A percentile compares a stretch with the other conserved stretches of the same genome.
phyloP scores from a whole-genome alignment of 2,329 filamentous ascomycete genomes.

The Huntiella savannae region DNA sequence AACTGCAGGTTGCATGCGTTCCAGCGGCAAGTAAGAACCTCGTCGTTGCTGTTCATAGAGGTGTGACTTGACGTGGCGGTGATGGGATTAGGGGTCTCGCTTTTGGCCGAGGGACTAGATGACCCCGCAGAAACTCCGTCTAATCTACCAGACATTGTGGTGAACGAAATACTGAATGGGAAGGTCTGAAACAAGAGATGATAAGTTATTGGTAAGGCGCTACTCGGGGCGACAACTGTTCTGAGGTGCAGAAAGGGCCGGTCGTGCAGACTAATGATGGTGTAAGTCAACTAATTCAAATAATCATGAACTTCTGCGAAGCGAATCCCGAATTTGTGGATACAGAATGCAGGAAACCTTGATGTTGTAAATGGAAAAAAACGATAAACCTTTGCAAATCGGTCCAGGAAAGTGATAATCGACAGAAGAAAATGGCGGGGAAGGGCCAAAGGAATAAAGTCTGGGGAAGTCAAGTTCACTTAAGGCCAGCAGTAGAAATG shows the following conservation, averaged over 20 bases:
- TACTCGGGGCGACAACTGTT: too few relatives aligned
- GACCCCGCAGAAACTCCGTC: constrained; percentile 9
- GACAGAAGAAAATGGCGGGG: neutral
- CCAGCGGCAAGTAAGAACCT: constrained; percentile 43
- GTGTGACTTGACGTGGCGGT: constrained; percentile 26
- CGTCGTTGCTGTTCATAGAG: constrained; percentile 22
- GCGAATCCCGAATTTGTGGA: neutral
- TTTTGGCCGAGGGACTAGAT: constrained; percentile 28
- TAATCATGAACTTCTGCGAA: neutral
- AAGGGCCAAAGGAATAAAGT: neutral
- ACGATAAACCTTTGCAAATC: constrained; percentile 1
- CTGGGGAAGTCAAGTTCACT: constrained; percentile 11
- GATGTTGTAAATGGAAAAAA: neutral
- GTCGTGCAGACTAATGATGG: too few relatives aligned
- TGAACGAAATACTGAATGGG: neutral
- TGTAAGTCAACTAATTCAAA: neutral
- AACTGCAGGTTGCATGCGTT: constrained; percentile 40
- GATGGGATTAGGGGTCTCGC: constrained; percentile 32
- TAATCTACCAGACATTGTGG: constrained; percentile 10
- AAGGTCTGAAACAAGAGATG: too few relatives aligned
- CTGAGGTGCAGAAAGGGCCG: too few relatives aligned
- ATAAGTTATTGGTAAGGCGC: neutral
- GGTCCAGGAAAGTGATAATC: neutral
- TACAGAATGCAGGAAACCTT: neutral
- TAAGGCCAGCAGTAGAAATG: constrained; percentile 5